Evolutionary conservation across 345 rosid species (phyloP), one percentile per base, ranked within the genome.

Genomic region (Draba incana): DNA sequence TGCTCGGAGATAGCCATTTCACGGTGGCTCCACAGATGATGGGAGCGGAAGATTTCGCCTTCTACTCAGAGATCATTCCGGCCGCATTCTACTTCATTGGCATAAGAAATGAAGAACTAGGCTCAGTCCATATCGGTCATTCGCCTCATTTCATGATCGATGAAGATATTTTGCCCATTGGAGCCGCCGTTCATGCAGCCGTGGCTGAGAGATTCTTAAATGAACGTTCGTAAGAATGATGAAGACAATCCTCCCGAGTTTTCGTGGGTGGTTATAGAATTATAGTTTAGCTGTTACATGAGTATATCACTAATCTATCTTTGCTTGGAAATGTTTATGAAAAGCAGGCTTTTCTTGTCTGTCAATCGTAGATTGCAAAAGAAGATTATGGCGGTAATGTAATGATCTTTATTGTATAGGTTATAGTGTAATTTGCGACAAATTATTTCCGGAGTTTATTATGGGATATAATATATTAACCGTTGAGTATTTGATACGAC

Each of bases 21-120:
- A 78, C 79, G 45, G 77, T 82, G 57, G 89, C 88, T 15, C 89
- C 83, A 10, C 91, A 90, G 0, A 79, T 87, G 83, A 92, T 92
- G 98, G 98, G 95, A 13, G 95, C 98, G 0, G 98, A 92, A 78
- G 98, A 92, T 75, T 92, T 89, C 68, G 83, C 95, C 13, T 92
- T 92, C 67, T 92, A 86, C 80, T 70, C 96, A 2, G 78, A 86
- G 68, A 73, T 77, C 13, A 83, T 86, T 35, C 96, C 96, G 0
- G 86, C 91, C 2, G 88, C 95, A 8, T 89, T 92, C 72, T 92
- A 79, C 75, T 89, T 86, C 75, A 80, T 92, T 13, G 96, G 98
- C n/a, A 79, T 89, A 9, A 77, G 89, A 76, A 92, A 89, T 48
- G 95, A 92, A 70, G 74, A 86, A 2, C 63, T 89, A 13, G 96